phyloP scores from a whole-genome alignment of 1,284 basidiomycete genomes.

The Apiotrichum veenhuisii region DNA sequence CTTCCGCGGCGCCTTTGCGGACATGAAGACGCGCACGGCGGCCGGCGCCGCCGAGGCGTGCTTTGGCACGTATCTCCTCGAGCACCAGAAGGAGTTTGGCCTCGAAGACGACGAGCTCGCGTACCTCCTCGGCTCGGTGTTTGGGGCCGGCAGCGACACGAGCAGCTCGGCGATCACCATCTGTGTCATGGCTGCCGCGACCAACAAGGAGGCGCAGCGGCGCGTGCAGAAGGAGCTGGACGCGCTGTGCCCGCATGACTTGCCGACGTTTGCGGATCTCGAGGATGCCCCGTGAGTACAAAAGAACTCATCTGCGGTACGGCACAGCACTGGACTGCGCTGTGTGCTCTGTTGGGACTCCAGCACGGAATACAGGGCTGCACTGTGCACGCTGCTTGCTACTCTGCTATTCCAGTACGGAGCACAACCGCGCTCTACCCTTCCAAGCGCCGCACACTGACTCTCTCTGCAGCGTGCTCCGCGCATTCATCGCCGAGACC shows the following conservation, averaged over 20 bases:
- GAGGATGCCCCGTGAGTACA: slow-evolving; percentile 1
- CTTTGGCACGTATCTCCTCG: slow-evolving; percentile 8
- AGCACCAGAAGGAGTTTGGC: not conserved
- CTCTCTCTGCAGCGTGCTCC: no score
- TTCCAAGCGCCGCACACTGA: no score
- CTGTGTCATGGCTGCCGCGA: slow-evolving; percentile 61
- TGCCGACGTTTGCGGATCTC: slow-evolving; percentile 14
- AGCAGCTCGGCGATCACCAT: slow-evolving; percentile 59
- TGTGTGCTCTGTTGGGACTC: no score
- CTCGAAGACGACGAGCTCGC: slow-evolving; percentile 16
- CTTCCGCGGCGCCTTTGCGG: slow-evolving; percentile 55
- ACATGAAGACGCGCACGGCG: slow-evolving; percentile 47
- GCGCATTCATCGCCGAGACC: slow-evolving; percentile 18
- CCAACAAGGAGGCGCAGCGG: slow-evolving; percentile 57
- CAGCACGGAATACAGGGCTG: no score
- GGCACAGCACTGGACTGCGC: no score
- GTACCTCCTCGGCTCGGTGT: slow-evolving; percentile 20
- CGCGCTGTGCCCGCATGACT: slow-evolving; percentile 33
- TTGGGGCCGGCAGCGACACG: slow-evolving; percentile 30
- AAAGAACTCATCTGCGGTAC: no score
- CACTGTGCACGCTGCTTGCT: no score
- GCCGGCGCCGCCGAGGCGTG: not conserved
- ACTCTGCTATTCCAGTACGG: no score
- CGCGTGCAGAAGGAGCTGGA: slow-evolving; percentile 63
- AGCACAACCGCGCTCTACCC: no score